Conservation (phyloP, 257 asterid genomes). For the Oldenlandia corymbosa region DNA sequence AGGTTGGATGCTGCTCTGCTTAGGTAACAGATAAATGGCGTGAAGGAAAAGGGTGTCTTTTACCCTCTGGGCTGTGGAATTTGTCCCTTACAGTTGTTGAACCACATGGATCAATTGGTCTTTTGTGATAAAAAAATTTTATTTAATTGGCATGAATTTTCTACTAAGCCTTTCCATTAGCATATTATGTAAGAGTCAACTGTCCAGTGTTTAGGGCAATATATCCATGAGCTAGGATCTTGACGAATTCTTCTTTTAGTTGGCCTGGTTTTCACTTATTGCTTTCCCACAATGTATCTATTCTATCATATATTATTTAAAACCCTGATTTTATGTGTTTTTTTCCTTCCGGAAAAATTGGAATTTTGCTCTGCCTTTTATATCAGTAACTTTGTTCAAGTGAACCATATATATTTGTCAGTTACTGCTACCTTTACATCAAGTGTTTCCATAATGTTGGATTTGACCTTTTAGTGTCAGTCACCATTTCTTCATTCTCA, state of each 20-base stretch:
- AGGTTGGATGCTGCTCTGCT: constrained; percentile 57
- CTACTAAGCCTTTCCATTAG: not conserved
- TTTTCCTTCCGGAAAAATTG: no score
- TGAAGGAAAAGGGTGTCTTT: constrained; percentile 2
- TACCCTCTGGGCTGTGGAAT: not conserved
- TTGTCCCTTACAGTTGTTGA: not conserved
- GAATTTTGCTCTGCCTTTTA: no score
- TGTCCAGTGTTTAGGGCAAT: not conserved
- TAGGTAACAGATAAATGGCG: constrained; percentile 21
- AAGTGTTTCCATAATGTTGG: no score
- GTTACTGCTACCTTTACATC: no score
- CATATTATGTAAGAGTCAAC: constrained; percentile 1
- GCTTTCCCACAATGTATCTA: constrained; percentile 6
- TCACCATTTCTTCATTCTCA: no score
- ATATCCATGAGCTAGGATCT: constrained; percentile 3
- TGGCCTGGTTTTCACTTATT: constrained; percentile 2
- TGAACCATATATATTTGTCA: no score
- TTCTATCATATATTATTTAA: not conserved
- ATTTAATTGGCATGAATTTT: not conserved
- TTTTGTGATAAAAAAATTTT: not conserved
- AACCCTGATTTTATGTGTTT: not conserved
- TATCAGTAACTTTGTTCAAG: no score
- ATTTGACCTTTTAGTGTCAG: no score
- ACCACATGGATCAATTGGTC: not conserved
- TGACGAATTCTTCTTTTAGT: not conserved